Percentiles rank a stretch among this genome's conserved stretches.
Conservation (phyloP, 2,329 filamentous ascomycete species). For the Colletotrichum tanaceti region DNA sequence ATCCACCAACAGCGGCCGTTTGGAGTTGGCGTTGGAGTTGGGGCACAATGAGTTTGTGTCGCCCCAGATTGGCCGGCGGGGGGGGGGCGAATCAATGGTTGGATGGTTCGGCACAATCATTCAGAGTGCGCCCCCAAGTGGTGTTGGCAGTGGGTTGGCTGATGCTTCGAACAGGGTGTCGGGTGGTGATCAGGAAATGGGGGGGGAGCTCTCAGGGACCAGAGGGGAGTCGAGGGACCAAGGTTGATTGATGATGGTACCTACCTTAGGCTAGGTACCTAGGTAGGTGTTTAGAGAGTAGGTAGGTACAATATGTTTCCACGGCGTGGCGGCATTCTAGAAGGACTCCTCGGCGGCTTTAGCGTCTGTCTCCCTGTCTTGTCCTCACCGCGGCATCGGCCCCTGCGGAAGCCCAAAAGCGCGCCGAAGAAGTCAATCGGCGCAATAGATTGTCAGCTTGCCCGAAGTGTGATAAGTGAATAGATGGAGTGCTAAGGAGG, state of each 20-base stretch:
- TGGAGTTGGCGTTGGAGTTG: conserved; percentile 8
- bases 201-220: neutral
- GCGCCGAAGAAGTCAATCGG: conserved; percentile 19
- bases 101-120: neutral
- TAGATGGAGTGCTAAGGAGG: too few relatives aligned
- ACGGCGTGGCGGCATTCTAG: conserved; percentile 34
- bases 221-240: neutral
- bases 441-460: neutral
- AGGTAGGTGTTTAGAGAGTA: too few relatives aligned
- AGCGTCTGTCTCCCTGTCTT: conserved; percentile 4
- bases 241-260: too few relatives aligned
- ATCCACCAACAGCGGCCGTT: conserved; percentile 18
- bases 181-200: conserved; percentile 17
- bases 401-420: neutral
- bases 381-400: conserved; percentile 8
- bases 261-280: neutral
- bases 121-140: neutral
- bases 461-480: neutral
- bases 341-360: conserved; percentile 28
- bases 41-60: conserved; percentile 1
- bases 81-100: too few relatives aligned
- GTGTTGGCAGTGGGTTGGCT: neutral
- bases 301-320: conserved; percentile 26
- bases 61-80: conserved; percentile 1
- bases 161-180: conserved; percentile 10